A percentile compares a stretch with the other conserved stretches of the same genome.
Conservation (phyloP, 345 rosid genomes). For the Salix caprea region DNA sequence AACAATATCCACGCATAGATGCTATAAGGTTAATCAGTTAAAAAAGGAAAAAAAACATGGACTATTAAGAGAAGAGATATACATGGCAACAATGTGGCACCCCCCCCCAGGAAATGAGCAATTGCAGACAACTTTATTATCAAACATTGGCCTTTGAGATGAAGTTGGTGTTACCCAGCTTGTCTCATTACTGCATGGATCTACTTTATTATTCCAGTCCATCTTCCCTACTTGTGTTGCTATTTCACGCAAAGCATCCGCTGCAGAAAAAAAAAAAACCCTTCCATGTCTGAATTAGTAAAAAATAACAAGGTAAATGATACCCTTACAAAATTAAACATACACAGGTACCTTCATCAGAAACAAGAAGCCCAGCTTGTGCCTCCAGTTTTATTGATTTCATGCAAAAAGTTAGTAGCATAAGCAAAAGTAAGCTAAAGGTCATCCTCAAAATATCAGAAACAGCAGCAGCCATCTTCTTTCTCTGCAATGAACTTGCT, state of each 20-base stretch:
- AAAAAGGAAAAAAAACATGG: too few relatives aligned
- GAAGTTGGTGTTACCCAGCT: slow-evolving; percentile 7
- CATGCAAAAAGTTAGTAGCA: neutral
- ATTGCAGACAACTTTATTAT: neutral
- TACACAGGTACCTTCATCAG: neutral
- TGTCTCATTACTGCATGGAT: neutral
- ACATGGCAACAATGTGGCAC: slow-evolving; percentile 12
- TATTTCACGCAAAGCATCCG: neutral
- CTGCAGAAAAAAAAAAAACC: neutral
- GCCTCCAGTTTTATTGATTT: neutral
- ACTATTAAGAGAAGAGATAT: neutral
- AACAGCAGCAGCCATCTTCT: neutral
- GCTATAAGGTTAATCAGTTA: neutral
- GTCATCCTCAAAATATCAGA: neutral
- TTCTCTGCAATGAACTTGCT: neutral
- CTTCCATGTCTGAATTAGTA: neutral
- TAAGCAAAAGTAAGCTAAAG: neutral
- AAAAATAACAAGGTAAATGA: neutral
- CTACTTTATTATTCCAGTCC: slow-evolving; percentile 3
- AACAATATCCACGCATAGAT: neutral
- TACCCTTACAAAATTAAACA: neutral
- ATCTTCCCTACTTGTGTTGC: slow-evolving; percentile 7
- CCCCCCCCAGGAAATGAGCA: neutral
- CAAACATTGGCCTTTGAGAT: neutral
- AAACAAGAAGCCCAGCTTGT: neutral